Evolutionary conservation across 176 grass and related monocot species (phyloP).

Genomic region (Ananas comosus): DNA sequence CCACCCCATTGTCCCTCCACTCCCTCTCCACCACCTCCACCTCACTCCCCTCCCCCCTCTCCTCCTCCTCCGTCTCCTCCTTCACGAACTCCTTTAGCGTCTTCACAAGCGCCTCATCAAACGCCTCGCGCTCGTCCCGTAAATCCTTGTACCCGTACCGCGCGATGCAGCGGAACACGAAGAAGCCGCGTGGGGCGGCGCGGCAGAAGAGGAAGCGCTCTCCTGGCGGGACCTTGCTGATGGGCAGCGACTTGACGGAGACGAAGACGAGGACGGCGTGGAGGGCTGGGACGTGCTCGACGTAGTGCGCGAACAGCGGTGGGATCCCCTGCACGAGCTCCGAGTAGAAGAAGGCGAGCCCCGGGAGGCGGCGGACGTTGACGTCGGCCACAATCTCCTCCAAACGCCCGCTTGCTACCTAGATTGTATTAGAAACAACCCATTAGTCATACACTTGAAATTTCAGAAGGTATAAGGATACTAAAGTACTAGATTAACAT

Average conservation of each 20-base stretch:
- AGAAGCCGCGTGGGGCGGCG: constrained; percentile 59
- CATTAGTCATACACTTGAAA: too few species aligned
- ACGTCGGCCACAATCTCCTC: neutral
- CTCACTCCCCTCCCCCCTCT: constrained; percentile 24
- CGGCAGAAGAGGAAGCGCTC: constrained; percentile 60
- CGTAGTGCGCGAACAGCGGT: constrained; percentile 17
- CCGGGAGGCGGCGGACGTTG: neutral
- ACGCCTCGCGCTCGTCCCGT: constrained; percentile 63
- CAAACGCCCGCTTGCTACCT: neutral
- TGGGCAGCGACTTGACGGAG: constrained; percentile 67
- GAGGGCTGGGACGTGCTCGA: constrained; percentile 25
- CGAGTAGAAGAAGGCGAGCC: constrained; percentile 18
- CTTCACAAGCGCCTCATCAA: constrained; percentile 55
- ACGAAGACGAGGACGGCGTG: constrained; percentile 74
- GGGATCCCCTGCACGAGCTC: constrained; percentile 16
- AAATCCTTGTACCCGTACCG: constrained; percentile 83
- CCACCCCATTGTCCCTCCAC: constrained; percentile 57
- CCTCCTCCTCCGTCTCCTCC: constrained; percentile 52
- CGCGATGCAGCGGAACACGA: constrained; percentile 68
- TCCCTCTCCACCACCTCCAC: constrained; percentile 24
- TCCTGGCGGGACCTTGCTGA: constrained; percentile 49
- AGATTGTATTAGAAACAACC: too few species aligned
- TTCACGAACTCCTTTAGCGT: constrained; percentile 44
- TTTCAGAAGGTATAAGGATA: too few species aligned
- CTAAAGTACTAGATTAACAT: too few species aligned